Evolutionary conservation across 2,329 filamentous ascomycete species (phyloP).

Genomic region (Emergomyces pasteurianus): DNA sequence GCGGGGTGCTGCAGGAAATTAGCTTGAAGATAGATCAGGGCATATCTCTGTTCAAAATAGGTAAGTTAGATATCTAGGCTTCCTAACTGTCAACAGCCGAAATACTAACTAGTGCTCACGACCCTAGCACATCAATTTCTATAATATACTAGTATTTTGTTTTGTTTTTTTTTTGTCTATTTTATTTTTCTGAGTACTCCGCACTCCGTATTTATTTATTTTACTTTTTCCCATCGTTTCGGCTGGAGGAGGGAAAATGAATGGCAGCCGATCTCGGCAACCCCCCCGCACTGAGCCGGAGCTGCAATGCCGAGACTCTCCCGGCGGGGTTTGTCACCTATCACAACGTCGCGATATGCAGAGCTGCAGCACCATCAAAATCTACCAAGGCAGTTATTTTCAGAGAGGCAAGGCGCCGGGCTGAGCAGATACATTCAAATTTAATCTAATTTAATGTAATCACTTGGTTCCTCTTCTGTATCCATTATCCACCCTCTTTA

Average conservation of each 20-base stretch:
- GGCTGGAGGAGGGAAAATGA: background rate
- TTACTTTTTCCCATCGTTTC: background rate
- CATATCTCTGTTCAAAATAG: too few relatives aligned
- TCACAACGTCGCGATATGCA: background rate
- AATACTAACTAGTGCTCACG: too few relatives aligned
- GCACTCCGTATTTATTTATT: background rate
- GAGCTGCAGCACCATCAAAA: background rate
- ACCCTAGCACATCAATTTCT: too few relatives aligned
- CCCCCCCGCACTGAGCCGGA: background rate
- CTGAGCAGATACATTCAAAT: background rate
- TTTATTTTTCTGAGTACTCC: background rate
- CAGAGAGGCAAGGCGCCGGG: background rate
- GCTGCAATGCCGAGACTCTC: background rate
- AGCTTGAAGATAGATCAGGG: too few relatives aligned
- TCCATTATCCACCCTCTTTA: background rate
- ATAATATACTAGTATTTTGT: background rate
- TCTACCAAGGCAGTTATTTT: background rate
- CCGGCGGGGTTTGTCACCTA: background rate
- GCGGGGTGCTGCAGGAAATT: too few relatives aligned
- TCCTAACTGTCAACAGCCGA: too few relatives aligned
- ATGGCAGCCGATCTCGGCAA: slow-evolving; percentile 1
- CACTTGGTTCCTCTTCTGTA: background rate
- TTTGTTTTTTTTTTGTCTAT: background rate
- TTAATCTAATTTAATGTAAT: background rate
- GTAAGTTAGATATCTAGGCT: too few relatives aligned